Conservation (phyloP, 306 rosid genomes). For the Comarum palustre region DNA sequence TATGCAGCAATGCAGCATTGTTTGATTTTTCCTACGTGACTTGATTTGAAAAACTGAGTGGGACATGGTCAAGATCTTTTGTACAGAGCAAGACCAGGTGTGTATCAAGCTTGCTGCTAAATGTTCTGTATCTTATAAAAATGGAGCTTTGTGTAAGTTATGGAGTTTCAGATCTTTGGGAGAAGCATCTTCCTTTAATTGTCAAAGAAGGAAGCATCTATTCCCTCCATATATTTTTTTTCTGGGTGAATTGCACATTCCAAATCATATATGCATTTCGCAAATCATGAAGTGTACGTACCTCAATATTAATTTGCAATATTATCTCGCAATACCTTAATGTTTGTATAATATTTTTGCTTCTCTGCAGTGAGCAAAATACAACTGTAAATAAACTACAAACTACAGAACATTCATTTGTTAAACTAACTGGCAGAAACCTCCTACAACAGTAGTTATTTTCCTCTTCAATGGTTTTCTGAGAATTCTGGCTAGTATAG, state of each 20-base stretch:
- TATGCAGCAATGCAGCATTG: constrained; percentile 13
- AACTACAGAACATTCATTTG: not conserved
- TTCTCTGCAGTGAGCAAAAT: not conserved
- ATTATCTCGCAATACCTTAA: not conserved
- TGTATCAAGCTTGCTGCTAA: constrained; percentile 21
- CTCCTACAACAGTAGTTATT: not conserved
- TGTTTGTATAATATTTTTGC: not conserved
- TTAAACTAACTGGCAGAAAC: not conserved
- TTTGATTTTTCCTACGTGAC: constrained; percentile 35
- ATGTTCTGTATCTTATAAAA: constrained; percentile 20
- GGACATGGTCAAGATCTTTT: constrained; percentile 22
- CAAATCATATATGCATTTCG: constrained; percentile 9
- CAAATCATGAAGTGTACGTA: not conserved
- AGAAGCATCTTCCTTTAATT: constrained; percentile 72
- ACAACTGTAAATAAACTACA: not conserved
- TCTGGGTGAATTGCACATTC: constrained; percentile 31
- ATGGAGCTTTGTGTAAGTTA: constrained; percentile 24
- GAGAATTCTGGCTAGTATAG: not conserved
- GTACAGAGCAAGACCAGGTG: constrained; percentile 34
- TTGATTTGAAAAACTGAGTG: constrained; percentile 28
- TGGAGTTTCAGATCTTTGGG: constrained; percentile 36
- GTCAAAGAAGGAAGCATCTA: constrained; percentile 86
- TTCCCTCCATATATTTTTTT: constrained; percentile 40
- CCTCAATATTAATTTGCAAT: not conserved
- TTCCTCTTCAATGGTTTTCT: not conserved